These are phyloP conservation scores for Crithidia thermophila DNA, from an alignment of 208 protist species.

Conservation along the genomic window DNA sequence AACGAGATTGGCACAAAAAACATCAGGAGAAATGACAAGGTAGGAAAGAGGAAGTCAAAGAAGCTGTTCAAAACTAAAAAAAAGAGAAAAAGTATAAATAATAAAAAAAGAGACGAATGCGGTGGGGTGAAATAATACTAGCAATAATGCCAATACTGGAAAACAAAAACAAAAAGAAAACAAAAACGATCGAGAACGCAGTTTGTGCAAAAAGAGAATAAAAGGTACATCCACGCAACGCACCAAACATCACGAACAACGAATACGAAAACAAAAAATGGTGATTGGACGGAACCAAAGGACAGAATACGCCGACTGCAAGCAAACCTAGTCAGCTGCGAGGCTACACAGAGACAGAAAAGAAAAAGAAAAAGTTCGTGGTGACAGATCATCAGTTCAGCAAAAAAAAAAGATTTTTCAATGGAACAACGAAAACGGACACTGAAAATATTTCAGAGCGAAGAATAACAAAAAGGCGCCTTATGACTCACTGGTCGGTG, in stretches of 20 bases:
- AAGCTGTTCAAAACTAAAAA: conserved; percentile 9
- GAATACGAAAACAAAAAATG: conserved; percentile 8
- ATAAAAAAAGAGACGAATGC: neutral
- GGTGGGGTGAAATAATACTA: neutral
- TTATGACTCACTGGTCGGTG: too few relatives aligned
- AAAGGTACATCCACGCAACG: too few relatives aligned
- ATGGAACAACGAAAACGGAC: conserved; percentile 5
- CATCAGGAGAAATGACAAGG: neutral
- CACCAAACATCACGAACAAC: too few relatives aligned
- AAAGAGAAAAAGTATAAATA: conserved; percentile 5
- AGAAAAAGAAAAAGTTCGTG: neutral
- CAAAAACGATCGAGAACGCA: too few relatives aligned
- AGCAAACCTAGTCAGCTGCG: neutral
- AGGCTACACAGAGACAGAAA: neutral
- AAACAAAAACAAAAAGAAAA: conserved; percentile 11
- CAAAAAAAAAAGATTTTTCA: neutral
- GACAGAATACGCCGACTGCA: too few relatives aligned
- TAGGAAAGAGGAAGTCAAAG: neutral
- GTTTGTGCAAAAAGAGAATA: too few relatives aligned
- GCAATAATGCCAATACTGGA: neutral
- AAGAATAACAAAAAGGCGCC: conserved; percentile 13
- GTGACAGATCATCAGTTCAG: too few relatives aligned
- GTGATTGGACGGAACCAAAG: too few relatives aligned
- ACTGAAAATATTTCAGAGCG: neutral
- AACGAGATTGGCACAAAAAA: too few relatives aligned